phyloP scores from a whole-genome alignment of 352 stramenopile species.

The Pythium insidiosum region DNA sequence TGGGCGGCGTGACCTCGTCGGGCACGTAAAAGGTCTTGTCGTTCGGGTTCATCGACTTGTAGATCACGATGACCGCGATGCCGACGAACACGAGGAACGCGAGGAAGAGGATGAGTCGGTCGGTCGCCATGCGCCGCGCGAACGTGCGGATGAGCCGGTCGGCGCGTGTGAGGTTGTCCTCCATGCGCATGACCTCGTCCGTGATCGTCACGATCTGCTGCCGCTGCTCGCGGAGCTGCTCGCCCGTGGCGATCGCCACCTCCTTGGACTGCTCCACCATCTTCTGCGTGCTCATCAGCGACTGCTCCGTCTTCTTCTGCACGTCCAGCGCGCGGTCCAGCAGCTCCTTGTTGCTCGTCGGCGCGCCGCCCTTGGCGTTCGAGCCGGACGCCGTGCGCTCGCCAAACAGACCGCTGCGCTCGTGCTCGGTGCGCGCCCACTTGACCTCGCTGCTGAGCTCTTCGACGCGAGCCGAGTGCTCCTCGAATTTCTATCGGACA shows the following conservation, averaged over 20 bases:
- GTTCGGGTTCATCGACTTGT: slow-evolving; percentile 70
- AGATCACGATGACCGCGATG: slow-evolving; percentile 78
- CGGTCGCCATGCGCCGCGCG: slow-evolving; percentile 71
- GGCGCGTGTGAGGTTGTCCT: slow-evolving; percentile 67
- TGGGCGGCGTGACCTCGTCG: slow-evolving; percentile 75
- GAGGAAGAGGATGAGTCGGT: slow-evolving; percentile 75
- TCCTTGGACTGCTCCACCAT: slow-evolving; percentile 85
- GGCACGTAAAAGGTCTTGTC: slow-evolving; percentile 80
- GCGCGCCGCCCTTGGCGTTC: slow-evolving; percentile 12
- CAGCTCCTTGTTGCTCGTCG: slow-evolving; percentile 64
- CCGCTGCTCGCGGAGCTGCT: slow-evolving; percentile 69
- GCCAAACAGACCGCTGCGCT: slow-evolving; percentile 70
- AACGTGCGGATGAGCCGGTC: slow-evolving; percentile 81
- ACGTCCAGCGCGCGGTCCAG: slow-evolving; percentile 70
- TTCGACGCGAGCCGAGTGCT: slow-evolving; percentile 69
- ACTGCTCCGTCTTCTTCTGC: slow-evolving; percentile 81
- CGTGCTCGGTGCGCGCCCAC: slow-evolving; percentile 72
- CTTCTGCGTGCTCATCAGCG: slow-evolving; percentile 75
- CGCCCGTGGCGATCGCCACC: slow-evolving; percentile 67
- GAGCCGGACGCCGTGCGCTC: slow-evolving; percentile 30
- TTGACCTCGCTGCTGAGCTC: slow-evolving; percentile 74
- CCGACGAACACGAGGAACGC: slow-evolving; percentile 72
- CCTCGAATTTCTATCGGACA: slow-evolving; percentile 89
- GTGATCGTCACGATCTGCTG: slow-evolving; percentile 86
- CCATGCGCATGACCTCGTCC: slow-evolving; percentile 83